Evolutionary conservation across 2,329 filamentous ascomycete genomes (phyloP), one percentile per base, ranked within the genome.

Genomic region (Colletotrichum ledebouriae): DNA sequence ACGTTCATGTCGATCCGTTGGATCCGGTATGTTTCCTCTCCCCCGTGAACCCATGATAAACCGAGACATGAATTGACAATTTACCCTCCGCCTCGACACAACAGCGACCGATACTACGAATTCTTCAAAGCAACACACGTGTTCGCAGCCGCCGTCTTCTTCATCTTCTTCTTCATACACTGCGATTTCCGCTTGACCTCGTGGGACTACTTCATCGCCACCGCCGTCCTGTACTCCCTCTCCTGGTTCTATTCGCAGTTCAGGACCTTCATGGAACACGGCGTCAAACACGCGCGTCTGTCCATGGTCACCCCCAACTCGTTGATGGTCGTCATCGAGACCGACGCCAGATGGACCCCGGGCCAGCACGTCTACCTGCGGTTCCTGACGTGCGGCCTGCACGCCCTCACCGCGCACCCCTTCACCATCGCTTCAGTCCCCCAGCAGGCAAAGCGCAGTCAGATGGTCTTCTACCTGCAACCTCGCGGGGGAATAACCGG

Each of bases 201-300:
- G 2, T 88, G 85, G 85, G 84, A 89, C 76, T 90, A 89, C 73
- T 89, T 90, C 73, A 84, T 90, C 69, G 87, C 84, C 2, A 82
- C 84, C 0, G 86, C 78, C 9, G 80, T 83, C 0, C 55, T 76
- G 1, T 75, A 74, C 58, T 33, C 55, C 1, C 42, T 69, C 25
- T 70, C 61, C 29, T 50, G 71, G 59, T 71, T 89, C 6, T 89
- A 88, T 73, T 73, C 83, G 0, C 47, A 49, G 5, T 49, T 41
- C 41, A 60, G 34, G 12, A 66, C 63, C 72, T 83, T 3, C 79
- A 87, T 71, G 85, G 86, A n/a, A 34, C 63, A 66, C 10, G 63
- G 63, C 11, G 33, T 66, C 7, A 41, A n/a, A 13, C 22, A 22
- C 20, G 63, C 63, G 4, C 29, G 25, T 15, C 9, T 66, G 17